Conservation (phyloP, 202 grass and related monocot genomes). For the Dendrocalamus latiflorus region DNA sequence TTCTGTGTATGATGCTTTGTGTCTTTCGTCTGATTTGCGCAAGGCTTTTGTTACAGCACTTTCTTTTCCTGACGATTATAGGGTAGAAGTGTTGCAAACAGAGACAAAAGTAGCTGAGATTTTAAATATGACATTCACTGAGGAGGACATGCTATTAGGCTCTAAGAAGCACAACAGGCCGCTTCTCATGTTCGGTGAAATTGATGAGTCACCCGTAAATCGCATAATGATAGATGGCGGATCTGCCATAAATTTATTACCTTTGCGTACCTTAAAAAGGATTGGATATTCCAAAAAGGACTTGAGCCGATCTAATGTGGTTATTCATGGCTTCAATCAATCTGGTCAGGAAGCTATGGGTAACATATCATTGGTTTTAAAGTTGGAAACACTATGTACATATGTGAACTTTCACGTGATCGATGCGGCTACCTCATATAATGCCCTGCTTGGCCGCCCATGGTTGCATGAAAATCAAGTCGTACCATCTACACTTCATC, state of each 20-base stretch:
- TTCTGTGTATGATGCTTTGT: neutral
- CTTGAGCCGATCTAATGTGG: neutral
- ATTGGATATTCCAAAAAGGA: neutral
- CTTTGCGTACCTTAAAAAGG: neutral
- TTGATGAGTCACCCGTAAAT: neutral
- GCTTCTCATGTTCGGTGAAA: neutral
- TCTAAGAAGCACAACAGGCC: neutral
- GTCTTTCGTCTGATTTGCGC: neutral
- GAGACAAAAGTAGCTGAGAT: fast-evolving
- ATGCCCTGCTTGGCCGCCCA: neutral
- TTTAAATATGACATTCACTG: neutral
- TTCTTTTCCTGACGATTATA: neutral
- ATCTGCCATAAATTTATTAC: neutral
- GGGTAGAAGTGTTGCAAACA: neutral
- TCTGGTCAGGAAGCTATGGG: neutral
- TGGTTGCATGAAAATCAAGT: conserved; percentile 16
- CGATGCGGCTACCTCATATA: neutral
- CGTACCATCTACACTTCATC: neutral
- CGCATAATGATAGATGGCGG: neutral
- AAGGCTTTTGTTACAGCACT: neutral
- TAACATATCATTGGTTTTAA: neutral
- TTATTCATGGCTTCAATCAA: conserved; percentile 10
- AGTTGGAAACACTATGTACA: neutral
- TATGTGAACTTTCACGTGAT: conserved; percentile 4
- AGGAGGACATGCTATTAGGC: neutral